Conservation (phyloP, 352 stramenopile genomes). For the Phytophthora palmivora region DNA sequence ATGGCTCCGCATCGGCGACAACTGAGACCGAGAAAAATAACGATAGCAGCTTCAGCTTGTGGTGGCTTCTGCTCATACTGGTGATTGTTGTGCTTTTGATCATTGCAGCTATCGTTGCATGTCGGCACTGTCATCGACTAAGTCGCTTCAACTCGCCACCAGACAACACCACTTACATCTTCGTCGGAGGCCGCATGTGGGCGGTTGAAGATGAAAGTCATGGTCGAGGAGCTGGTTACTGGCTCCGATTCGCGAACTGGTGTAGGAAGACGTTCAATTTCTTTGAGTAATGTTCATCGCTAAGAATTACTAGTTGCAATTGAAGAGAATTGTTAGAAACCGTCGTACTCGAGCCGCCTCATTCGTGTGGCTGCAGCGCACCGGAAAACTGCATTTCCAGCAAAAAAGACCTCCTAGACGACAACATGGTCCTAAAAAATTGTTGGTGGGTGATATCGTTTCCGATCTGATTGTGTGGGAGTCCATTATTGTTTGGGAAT, state of each 20-base stretch:
- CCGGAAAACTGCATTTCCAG: background rate
- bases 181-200: conserved; percentile 38
- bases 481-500: conserved; percentile 3
- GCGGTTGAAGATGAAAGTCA: conserved; percentile 29
- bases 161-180: conserved; percentile 36
- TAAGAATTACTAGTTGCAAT: no score
- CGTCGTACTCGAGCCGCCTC: background rate
- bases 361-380: background rate
- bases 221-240: conserved; percentile 23
- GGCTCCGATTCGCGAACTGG: conserved; percentile 35
- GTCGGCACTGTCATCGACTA: conserved; percentile 27
- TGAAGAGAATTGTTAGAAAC: no score
- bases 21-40: conserved; percentile 7
- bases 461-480: conserved; percentile 23
- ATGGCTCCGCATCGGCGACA: conserved; percentile 29
- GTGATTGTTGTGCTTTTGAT: conserved; percentile 28
- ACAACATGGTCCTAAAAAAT: conserved; percentile 9
- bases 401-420: conserved; percentile 6
- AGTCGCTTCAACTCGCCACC: conserved; percentile 26
- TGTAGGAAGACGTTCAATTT: conserved; percentile 41
- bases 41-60: conserved; percentile 20
- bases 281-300: conserved; percentile 25
- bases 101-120: conserved; percentile 31
- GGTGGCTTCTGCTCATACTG: conserved; percentile 31
- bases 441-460: conserved; percentile 25